These are phyloP conservation scores for Talaromyces sp. DNA, from an alignment of 2,329 filamentous ascomycete genomes.

Conservation along the genomic window DNA sequence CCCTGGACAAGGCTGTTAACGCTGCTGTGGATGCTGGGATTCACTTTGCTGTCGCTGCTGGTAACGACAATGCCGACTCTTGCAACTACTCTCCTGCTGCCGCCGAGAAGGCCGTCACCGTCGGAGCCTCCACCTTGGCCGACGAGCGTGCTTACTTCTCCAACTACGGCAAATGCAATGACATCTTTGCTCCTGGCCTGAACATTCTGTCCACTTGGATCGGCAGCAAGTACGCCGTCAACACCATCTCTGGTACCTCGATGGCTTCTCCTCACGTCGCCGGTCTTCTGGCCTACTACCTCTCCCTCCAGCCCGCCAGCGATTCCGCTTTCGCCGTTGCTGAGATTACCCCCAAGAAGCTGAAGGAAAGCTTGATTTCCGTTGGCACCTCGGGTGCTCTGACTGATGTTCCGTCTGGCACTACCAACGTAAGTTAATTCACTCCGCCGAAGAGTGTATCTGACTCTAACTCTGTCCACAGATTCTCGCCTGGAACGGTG, in stretches of 20 bases:
- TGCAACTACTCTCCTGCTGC: constrained; percentile 99
- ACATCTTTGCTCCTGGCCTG: constrained; percentile 96
- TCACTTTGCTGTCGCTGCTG: constrained; percentile 96
- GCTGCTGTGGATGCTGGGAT: constrained; percentile 86
- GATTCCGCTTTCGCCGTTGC: constrained; percentile 90
- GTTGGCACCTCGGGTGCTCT: constrained; percentile 76
- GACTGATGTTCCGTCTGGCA: constrained; percentile 74
- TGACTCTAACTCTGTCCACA: constrained; percentile 25
- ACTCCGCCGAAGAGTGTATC: not conserved
- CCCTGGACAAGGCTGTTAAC: constrained; percentile 88
- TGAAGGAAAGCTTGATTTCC: constrained; percentile 81
- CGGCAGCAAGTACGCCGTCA: constrained; percentile 88
- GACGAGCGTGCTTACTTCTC: constrained; percentile 99
- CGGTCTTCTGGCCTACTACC: constrained; percentile 94
- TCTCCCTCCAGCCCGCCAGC: constrained; percentile 85
- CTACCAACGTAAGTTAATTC: constrained; percentile 62
- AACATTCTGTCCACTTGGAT: constrained; percentile 99
- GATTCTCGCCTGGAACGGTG: constrained; percentile 97
- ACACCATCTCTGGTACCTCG: constrained; percentile 98
- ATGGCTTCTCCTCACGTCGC: constrained; percentile 98
- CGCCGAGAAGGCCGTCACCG: constrained; percentile 84
- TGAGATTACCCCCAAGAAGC: constrained; percentile 83
- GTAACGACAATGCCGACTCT: constrained; percentile 97
- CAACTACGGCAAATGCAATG: constrained; percentile 99
- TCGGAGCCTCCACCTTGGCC: constrained; percentile 86